Conservation (phyloP, 345 rosid species). For the Cardamine occulta region DNA sequence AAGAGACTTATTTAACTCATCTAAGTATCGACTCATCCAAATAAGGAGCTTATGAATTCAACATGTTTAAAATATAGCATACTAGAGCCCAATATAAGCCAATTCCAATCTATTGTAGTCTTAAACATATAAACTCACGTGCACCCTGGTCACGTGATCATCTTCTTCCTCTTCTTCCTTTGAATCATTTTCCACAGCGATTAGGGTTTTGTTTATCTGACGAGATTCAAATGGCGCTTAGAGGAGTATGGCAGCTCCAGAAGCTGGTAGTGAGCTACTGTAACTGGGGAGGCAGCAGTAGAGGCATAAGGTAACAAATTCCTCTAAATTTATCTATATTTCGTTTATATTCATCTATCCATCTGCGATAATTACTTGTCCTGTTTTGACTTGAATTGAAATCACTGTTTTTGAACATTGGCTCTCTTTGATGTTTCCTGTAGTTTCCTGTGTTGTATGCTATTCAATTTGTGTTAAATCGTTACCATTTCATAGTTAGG, state of each 20-base stretch:
- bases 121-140: slow-evolving; percentile 12
- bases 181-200: not conserved
- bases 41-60: too few species aligned
- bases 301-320: slow-evolving; percentile 68
- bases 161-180: not conserved
- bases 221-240: slow-evolving; percentile 61
- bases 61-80: too few species aligned
- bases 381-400: not conserved
- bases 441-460: too few species aligned
- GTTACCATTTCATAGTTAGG: slow-evolving; percentile 9
- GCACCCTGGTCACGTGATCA: slow-evolving; percentile 32
- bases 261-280: slow-evolving; percentile 81
- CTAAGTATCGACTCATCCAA: too few species aligned
- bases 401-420: too few species aligned
- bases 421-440: too few species aligned
- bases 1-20: too few species aligned
- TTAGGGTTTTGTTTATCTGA: slow-evolving; percentile 25
- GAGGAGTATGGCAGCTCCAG: slow-evolving; percentile 92
- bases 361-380: not conserved
- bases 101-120: not conserved
- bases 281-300: slow-evolving; percentile 96
- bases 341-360: not conserved
- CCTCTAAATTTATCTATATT: not conserved
- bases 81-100: not conserved
- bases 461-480: not conserved